Conservation (phyloP, 1,284 basidiomycete species). For the Leccinum variabile region DNA sequence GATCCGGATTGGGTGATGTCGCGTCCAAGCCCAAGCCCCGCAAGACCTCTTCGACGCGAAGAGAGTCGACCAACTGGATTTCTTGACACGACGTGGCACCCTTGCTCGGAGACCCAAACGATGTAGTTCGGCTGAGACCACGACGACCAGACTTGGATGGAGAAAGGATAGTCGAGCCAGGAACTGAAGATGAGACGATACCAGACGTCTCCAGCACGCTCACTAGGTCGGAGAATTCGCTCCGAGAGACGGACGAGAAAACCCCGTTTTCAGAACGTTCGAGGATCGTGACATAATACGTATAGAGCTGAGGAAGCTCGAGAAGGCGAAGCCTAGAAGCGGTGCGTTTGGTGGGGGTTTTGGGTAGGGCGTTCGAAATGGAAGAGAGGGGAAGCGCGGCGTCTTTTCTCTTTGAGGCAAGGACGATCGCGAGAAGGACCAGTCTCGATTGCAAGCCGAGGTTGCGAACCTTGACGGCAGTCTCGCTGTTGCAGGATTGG, state of each 20-base stretch:
- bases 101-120: conserved; percentile 50
- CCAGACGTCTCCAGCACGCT: conserved; percentile 73
- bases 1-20: conserved; percentile 40
- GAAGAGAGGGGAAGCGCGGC: conserved; percentile 52
- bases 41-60: conserved; percentile 63
- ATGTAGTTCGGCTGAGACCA: conserved; percentile 53
- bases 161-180: conserved; percentile 36
- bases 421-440: conserved; percentile 59
- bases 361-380: conserved; percentile 35
- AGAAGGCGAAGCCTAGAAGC: conserved; percentile 38
- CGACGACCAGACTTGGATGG: conserved; percentile 45
- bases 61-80: conserved; percentile 54
- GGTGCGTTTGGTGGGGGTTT: conserved; percentile 57
- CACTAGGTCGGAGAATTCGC: conserved; percentile 72
- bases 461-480: conserved; percentile 58
- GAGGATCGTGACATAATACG: conserved; percentile 62
- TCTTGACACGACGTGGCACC: conserved; percentile 46
- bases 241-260: conserved; percentile 66
- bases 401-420: conserved; percentile 62
- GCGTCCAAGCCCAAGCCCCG: conserved; percentile 55
- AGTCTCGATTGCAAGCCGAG: conserved; percentile 74
- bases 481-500: conserved; percentile 56
- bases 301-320: conserved; percentile 59
- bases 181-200: conserved; percentile 45
- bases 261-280: conserved; percentile 51